These are phyloP conservation scores for Suhomyces choctaworum DNA, from an alignment of 1,139 yeast species.

Conservation along the genomic window DNA sequence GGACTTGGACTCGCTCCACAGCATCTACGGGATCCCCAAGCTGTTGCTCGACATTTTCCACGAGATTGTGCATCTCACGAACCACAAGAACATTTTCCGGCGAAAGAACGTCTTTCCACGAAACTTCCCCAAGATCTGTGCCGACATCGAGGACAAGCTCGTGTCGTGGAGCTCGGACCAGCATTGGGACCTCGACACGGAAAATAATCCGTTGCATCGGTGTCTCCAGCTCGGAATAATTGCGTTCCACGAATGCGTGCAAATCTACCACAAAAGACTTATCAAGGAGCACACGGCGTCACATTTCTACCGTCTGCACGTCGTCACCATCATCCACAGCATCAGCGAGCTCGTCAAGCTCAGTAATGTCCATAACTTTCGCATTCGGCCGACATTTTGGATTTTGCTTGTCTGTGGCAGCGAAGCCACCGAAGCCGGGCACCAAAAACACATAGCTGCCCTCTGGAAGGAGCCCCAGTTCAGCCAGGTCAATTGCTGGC, in stretches of 20 bases:
- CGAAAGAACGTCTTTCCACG: conserved; percentile 49
- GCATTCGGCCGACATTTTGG: conserved; percentile 48
- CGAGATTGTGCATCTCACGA: conserved; percentile 48
- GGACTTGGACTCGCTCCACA: conserved; percentile 28
- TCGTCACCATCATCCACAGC: conserved; percentile 2
- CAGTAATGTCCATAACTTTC: conserved; percentile 10
- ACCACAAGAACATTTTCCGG: conserved; percentile 52
- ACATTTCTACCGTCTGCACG: conserved; percentile 5
- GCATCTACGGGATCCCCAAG: conserved; percentile 51
- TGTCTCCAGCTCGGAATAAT: conserved; percentile 37
- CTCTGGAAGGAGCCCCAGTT: conserved; percentile 26
- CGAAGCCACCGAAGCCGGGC: conserved; percentile 31
- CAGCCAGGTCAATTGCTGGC: conserved; percentile 44
- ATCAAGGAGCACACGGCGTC: conserved; percentile 40
- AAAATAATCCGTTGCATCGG: conserved; percentile 34
- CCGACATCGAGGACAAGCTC: conserved; percentile 53
- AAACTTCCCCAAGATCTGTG: conserved; percentile 55
- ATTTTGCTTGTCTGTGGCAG: conserved; percentile 49
- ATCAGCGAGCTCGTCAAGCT: conserved; percentile 29
- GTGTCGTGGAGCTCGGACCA: conserved; percentile 44
- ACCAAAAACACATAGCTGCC: conserved; percentile 29
- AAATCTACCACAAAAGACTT: conserved; percentile 47
- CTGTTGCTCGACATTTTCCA: conserved; percentile 47
- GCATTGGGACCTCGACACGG: conserved; percentile 39
- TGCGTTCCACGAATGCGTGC: conserved; percentile 45